A percentile compares a stretch with the other conserved stretches of the same genome.
These are phyloP conservation scores for Fusarium sp. DNA, from an alignment of 2,329 filamentous ascomycete species.

Conservation along the genomic window DNA sequence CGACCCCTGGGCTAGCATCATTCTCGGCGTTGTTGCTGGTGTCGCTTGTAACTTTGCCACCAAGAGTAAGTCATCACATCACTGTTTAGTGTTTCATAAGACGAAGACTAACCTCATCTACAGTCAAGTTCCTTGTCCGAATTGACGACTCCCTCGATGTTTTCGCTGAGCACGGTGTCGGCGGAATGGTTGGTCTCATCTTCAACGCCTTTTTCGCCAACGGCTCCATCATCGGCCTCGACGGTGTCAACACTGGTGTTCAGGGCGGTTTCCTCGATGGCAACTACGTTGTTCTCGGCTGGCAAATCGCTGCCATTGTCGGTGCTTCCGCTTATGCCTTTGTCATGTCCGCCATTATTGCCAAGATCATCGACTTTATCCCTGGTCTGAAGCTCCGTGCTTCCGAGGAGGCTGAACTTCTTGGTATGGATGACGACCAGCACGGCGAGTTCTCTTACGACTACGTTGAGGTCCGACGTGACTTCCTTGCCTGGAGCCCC, in stretches of 20 bases:
- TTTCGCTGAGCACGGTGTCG: slow-evolving; percentile 79
- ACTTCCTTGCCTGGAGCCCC: slow-evolving; percentile 91
- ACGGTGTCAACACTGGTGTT: slow-evolving; percentile 80
- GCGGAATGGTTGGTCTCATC: slow-evolving; percentile 77
- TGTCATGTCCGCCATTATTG: slow-evolving; percentile 79
- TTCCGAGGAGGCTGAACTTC: slow-evolving; percentile 84
- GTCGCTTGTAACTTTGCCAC: slow-evolving; percentile 78
- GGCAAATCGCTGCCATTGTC: slow-evolving; percentile 83
- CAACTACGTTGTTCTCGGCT: slow-evolving; percentile 81
- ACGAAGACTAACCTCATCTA: slow-evolving; percentile 16
- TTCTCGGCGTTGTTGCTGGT: slow-evolving; percentile 77
- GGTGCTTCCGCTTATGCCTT: slow-evolving; percentile 79
- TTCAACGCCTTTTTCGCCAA: slow-evolving; percentile 82
- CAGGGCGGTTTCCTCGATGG: slow-evolving; percentile 82
- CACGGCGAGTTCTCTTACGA: slow-evolving; percentile 93
- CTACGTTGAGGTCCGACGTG: slow-evolving; percentile 89
- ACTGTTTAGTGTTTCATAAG: neutral
- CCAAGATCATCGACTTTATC: slow-evolving; percentile 80
- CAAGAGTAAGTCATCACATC: slow-evolving; percentile 59
- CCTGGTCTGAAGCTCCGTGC: slow-evolving; percentile 86
- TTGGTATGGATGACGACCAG: slow-evolving; percentile 92
- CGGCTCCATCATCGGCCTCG: slow-evolving; percentile 79
- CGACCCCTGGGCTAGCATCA: slow-evolving; percentile 76
- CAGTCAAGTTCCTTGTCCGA: slow-evolving; percentile 72
- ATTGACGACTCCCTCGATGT: slow-evolving; percentile 82